Conservation (phyloP, 495 filamentous ascomycete species). For the Tuber indicum region DNA sequence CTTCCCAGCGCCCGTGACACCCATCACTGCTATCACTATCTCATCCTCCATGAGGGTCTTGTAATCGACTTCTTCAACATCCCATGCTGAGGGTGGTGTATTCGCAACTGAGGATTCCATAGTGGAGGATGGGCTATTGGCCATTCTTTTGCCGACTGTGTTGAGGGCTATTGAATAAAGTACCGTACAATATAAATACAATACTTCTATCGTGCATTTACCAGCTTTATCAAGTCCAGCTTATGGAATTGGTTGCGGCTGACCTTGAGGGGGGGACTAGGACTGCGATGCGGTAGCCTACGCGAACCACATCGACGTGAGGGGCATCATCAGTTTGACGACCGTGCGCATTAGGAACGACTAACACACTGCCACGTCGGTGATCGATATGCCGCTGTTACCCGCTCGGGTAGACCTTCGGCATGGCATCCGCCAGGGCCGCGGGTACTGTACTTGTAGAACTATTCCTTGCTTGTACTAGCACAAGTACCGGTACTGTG, state of each 20-base stretch:
- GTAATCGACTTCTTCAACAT: not conserved
- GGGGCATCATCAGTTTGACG: not conserved
- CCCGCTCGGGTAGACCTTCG: not conserved
- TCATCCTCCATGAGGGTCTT: not conserved
- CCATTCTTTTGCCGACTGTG: not conserved
- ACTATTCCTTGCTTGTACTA: not conserved
- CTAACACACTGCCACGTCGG: not conserved
- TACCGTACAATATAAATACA: not conserved
- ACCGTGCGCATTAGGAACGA: not conserved
- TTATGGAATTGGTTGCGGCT: not conserved
- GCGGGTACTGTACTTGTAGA: not conserved
- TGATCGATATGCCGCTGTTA: not conserved
- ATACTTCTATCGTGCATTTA: not conserved
- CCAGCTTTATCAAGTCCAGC: not conserved
- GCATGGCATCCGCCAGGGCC: not conserved
- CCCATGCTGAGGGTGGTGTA: not conserved
- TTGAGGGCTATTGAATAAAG: not conserved
- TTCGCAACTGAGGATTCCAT: not conserved
- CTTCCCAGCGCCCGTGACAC: conserved; percentile 47
- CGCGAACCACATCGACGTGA: not conserved
- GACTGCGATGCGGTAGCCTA: not conserved
- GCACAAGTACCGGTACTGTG: no score
- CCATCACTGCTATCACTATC: conserved; percentile 46
- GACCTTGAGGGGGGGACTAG: not conserved
- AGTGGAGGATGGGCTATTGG: not conserved